Base-by-base conservation (phyloP, 140 eudicot species). In the Stevia rebaudiana region DNA sequence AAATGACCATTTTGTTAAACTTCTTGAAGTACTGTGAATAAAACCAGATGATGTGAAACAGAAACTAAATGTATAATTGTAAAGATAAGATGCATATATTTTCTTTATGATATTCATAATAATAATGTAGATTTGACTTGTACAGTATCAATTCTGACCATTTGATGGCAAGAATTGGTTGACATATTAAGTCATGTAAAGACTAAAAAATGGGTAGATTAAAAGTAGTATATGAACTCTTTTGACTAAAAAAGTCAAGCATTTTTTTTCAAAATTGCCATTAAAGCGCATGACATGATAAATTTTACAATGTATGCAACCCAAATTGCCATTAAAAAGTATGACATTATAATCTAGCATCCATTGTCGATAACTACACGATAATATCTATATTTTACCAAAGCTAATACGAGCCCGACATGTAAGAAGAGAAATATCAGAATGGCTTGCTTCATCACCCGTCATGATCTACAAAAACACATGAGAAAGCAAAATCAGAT, bases 71-170 rank as follows among this genome's bases (percentile, higher is more conserved):
- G 74, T 72, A 66, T 77, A 72, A 58, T 66, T 77, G 82, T 77
- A 77, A 72, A 77, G 82, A 72, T 77, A 36, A 67, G 82, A 77
- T 72, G 74, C 71, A 77, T 72, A 77, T 60, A 71, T 43, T 42
- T 49, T 65, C 48, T 44, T 63, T 30, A 37, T 10, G 11, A 25
- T 33, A 2, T 54, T 55, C 55, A 55, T 8, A 47, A 47, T 19
- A 48, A 48, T 65, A 46, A 73, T 54, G 67, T 65, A 33, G 67
- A 64, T 23, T 22, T 48, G 68, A 56, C 67, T 63, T 39, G 41
- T 60, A 70, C 43, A 19, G 1, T 42, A 41, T 40, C 70, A 61
- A 36, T 62, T 70, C 75, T 59, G 8, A 44, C 68, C 67, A 46
- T 44, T 43, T 22, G 60, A 58, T 69, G 75, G 75, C 50, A 51